phyloP scores from a whole-genome alignment of 352 stramenopile species.

The Globisporangium uncinulatum region DNA sequence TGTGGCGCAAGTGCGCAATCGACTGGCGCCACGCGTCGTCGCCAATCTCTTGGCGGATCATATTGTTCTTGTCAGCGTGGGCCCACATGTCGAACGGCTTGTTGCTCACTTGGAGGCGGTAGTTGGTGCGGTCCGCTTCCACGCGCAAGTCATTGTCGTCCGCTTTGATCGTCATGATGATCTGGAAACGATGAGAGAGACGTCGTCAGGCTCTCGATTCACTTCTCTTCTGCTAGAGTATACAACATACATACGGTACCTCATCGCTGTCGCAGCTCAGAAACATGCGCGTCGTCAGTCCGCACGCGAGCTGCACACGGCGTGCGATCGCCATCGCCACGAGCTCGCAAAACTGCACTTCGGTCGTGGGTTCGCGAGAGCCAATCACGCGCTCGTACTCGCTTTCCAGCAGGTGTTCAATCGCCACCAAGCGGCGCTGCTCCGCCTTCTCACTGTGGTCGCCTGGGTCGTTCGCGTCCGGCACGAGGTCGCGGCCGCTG shows the following conservation, averaged over 20 bases:
- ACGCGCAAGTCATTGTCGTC: conserved; percentile 71
- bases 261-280: conserved; percentile 64
- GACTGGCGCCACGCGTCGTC: conserved; percentile 41
- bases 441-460: conserved; percentile 49
- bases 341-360: conserved; percentile 63
- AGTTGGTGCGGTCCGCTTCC: conserved; percentile 67
- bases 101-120: conserved; percentile 71
- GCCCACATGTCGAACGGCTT: conserved; percentile 52
- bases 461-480: conserved; percentile 33
- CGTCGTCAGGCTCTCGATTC: neutral
- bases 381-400: conserved; percentile 63
- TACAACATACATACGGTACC: neutral
- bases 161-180: conserved; percentile 78
- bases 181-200: conserved; percentile 14
- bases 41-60: conserved; percentile 45
- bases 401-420: conserved; percentile 38
- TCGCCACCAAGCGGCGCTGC: conserved; percentile 28
- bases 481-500: conserved; percentile 33
- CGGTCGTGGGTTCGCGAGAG: conserved; percentile 33
- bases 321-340: conserved; percentile 55
- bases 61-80: conserved; percentile 48
- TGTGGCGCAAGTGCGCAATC: conserved; percentile 50
- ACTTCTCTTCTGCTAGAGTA: neutral
- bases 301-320: conserved; percentile 69
- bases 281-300: conserved; percentile 78